These are phyloP conservation scores for Microsporum ferrugineum DNA, from an alignment of 2,329 filamentous ascomycete genomes.

Conservation along the genomic window DNA sequence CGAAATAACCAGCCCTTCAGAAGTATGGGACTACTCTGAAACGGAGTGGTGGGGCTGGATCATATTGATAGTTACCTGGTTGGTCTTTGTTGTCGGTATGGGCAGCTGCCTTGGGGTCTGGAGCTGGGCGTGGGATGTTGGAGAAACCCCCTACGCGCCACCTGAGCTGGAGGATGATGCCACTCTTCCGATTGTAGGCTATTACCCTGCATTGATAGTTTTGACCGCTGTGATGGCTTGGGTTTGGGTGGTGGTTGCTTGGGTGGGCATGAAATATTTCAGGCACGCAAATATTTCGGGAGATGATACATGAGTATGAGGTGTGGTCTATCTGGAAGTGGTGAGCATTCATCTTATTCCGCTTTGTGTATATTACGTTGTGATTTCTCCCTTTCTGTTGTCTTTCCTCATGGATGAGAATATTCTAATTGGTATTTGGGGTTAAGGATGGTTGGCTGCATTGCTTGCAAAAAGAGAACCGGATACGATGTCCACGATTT, in stretches of 20 bases:
- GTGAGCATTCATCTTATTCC: background rate
- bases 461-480: background rate
- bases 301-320: constrained; percentile 36
- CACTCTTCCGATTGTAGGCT: constrained; percentile 88
- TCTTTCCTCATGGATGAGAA: background rate
- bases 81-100: constrained; percentile 94
- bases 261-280: constrained; percentile 99
- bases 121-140: constrained; percentile 99
- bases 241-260: constrained; percentile 96
- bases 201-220: constrained; percentile 90
- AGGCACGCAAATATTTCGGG: constrained; percentile 84
- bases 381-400: background rate
- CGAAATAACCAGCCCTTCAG: constrained; percentile 28
- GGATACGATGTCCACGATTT: background rate
- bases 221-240: constrained; percentile 92
- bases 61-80: constrained; percentile 79
- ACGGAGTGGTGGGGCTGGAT: constrained; percentile 99
- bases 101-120: constrained; percentile 88
- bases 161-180: constrained; percentile 91
- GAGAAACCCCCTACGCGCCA: constrained; percentile 87
- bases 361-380: background rate
- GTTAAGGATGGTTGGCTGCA: background rate
- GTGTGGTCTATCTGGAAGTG: background rate
- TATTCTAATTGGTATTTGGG: background rate
- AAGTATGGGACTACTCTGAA: constrained; percentile 83